Evolutionary conservation across 2,329 filamentous ascomycete species (phyloP).

Genomic region (Didymella pomorum): DNA sequence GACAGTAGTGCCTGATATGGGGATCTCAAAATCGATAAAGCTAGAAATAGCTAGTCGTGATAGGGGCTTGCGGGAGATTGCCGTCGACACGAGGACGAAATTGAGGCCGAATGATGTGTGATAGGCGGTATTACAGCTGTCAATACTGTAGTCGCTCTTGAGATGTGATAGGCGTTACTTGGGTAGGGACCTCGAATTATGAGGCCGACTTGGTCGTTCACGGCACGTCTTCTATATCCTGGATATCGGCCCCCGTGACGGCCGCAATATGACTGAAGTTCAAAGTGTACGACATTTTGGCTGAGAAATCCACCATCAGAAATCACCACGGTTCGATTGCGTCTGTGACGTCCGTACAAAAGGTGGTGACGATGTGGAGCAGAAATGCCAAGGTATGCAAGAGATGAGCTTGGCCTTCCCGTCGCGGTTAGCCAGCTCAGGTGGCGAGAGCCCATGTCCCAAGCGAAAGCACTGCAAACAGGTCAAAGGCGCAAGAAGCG

Average conservation of each 20-base stretch:
- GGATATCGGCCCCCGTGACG: slow-evolving; percentile 23
- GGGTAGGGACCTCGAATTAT: not conserved
- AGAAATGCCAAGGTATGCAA: slow-evolving; percentile 23
- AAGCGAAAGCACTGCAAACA: slow-evolving; percentile 9
- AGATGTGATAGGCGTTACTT: not conserved
- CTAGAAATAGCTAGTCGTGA: not conserved
- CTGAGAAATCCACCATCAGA: slow-evolving; percentile 25
- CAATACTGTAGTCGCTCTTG: slow-evolving; percentile 4
- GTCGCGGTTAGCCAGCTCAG: slow-evolving; percentile 3
- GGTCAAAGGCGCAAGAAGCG: slow-evolving; percentile 16
- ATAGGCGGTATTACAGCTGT: not conserved
- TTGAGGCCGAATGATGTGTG: not conserved
- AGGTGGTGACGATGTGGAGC: slow-evolving; percentile 28
- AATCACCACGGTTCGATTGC: slow-evolving; percentile 17
- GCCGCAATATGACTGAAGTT: slow-evolving; percentile 17
- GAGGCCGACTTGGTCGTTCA: not conserved
- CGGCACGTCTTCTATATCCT: slow-evolving; percentile 22
- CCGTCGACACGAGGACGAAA: not conserved
- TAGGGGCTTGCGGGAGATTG: not conserved
- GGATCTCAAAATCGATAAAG: not conserved
- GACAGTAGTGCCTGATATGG: not conserved
- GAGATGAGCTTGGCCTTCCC: slow-evolving; percentile 39
- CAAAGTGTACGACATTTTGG: slow-evolving; percentile 27
- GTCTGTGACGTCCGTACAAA: slow-evolving; percentile 31
- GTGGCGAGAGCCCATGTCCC: slow-evolving; percentile 7